Percentiles rank a stretch among this genome's conserved stretches.
These are phyloP conservation scores for Tetrapisispora pingtungensis DNA, from an alignment of 805 yeast species.

Conservation along the genomic window DNA sequence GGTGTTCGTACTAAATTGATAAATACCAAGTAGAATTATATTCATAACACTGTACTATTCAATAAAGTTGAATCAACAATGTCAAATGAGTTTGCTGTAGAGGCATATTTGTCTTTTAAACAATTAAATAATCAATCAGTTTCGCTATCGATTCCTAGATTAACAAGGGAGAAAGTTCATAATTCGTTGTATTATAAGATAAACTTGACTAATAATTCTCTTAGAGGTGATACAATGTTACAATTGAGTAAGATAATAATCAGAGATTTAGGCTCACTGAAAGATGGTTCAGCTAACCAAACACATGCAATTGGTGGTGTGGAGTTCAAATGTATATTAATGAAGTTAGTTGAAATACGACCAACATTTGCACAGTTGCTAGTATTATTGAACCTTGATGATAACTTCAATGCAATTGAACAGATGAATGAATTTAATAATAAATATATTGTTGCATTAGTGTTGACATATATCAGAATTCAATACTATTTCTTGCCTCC, in stretches of 20 bases:
- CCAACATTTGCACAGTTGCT: slow-evolving; percentile 37
- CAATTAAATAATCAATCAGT: slow-evolving; percentile 27
- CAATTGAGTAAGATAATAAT: slow-evolving; percentile 16
- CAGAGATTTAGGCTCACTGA: slow-evolving; percentile 21
- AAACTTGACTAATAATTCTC: slow-evolving; percentile 16
- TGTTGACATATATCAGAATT: slow-evolving; percentile 52
- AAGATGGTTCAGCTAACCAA: slow-evolving; percentile 9
- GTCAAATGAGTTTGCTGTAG: slow-evolving; percentile 25
- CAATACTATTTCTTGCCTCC: slow-evolving; percentile 20
- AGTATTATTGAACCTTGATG: slow-evolving; percentile 11
- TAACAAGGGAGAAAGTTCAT: slow-evolving; percentile 25
- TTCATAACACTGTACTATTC: too few relatives aligned
- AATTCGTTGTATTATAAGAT: slow-evolving; percentile 25
- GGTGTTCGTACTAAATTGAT: background rate
- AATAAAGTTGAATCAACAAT: slow-evolving; percentile 2
- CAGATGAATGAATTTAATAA: slow-evolving; percentile 50
- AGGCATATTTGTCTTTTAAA: slow-evolving; percentile 21
- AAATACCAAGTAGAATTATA: too few relatives aligned
- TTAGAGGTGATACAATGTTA: slow-evolving; percentile 25
- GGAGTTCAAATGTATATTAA: slow-evolving; percentile 47
- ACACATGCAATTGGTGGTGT: slow-evolving; percentile 23
- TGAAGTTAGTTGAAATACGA: slow-evolving; percentile 66
- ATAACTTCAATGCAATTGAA: slow-evolving; percentile 2
- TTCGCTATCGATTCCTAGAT: slow-evolving; percentile 25
- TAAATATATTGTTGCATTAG: slow-evolving; percentile 41